These are phyloP conservation scores for Pseudopyrenochaeta lycopersici DNA, from an alignment of 2,329 filamentous ascomycete genomes.

Conservation along the genomic window DNA sequence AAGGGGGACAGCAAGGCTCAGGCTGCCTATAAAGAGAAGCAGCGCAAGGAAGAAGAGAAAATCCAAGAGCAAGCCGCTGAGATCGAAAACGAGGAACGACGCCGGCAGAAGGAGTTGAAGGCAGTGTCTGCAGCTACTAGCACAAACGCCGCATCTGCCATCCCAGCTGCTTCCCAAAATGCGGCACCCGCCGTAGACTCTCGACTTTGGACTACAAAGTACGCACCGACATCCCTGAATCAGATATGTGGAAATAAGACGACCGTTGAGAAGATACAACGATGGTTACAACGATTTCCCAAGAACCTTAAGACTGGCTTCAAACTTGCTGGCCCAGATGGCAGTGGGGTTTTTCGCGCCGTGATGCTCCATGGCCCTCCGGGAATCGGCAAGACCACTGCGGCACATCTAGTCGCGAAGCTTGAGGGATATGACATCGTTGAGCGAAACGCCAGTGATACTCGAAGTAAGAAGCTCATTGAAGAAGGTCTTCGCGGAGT, in stretches of 20 bases:
- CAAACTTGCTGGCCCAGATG: slow-evolving; percentile 82
- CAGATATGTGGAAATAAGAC: slow-evolving; percentile 97
- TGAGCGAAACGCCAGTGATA: slow-evolving; percentile 95
- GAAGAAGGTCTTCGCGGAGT: slow-evolving; percentile 89
- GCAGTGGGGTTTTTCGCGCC: slow-evolving; percentile 82
- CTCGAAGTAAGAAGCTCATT: slow-evolving; percentile 93
- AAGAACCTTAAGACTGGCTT: slow-evolving; percentile 83
- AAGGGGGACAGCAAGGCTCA: slow-evolving; percentile 84
- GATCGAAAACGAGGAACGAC: slow-evolving; percentile 89
- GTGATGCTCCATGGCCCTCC: slow-evolving; percentile 95
- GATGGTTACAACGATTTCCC: slow-evolving; percentile 85
- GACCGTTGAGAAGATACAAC: slow-evolving; percentile 87
- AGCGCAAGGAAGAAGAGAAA: slow-evolving; percentile 83
- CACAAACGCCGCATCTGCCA: slow-evolving; percentile 45
- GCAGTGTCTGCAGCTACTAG: slow-evolving; percentile 44
- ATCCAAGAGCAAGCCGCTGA: slow-evolving; percentile 81
- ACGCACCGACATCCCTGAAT: slow-evolving; percentile 82
- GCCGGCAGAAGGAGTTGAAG: slow-evolving; percentile 65
- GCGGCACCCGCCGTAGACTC: slow-evolving; percentile 39
- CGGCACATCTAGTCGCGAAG: slow-evolving; percentile 92
- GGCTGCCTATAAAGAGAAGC: slow-evolving; percentile 84
- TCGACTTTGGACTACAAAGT: slow-evolving; percentile 88
- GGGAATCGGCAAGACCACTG: slow-evolving; percentile 96
- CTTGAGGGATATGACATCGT: slow-evolving; percentile 92
- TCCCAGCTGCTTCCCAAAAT: slow-evolving; percentile 30